Conservation (phyloP, 495 filamentous ascomycete species). For the Penicillium longicatenatum region DNA sequence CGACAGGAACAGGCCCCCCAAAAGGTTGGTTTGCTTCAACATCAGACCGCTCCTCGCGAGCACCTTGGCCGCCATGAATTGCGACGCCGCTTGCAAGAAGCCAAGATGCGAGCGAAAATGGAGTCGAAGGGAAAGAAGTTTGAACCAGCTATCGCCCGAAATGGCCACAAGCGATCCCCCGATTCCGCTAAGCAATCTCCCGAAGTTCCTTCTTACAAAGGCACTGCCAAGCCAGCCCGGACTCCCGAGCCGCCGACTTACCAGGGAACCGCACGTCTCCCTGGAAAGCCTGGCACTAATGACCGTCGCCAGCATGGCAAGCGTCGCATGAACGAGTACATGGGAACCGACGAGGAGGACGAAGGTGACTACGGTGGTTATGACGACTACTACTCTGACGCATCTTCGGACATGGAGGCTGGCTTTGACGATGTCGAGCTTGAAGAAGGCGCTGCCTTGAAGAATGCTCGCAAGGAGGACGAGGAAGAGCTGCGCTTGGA, state of each 20-base stretch:
- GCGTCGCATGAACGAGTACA: conserved; percentile 47
- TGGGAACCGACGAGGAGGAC: conserved; percentile 51
- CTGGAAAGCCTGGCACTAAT: conserved; percentile 25
- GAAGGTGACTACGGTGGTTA: conserved; percentile 51
- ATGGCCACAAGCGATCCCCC: background rate
- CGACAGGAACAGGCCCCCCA: conserved; percentile 39
- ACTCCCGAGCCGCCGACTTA: conserved; percentile 45
- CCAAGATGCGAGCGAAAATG: conserved; percentile 36
- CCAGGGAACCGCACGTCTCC: conserved; percentile 56
- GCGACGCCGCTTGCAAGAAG: conserved; percentile 40
- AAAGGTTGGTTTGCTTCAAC: conserved; percentile 38
- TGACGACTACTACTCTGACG: conserved; percentile 58
- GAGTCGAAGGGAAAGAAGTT: conserved; percentile 29
- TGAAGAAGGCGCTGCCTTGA: conserved; percentile 56
- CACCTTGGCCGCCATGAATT: conserved; percentile 43
- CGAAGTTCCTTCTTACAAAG: conserved; percentile 48
- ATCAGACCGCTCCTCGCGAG: conserved; percentile 41
- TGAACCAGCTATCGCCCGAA: conserved; percentile 2
- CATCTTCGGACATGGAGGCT: conserved; percentile 67
- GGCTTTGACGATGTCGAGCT: conserved; percentile 58
- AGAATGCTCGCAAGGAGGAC: conserved; percentile 58
- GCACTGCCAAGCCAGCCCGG: conserved; percentile 50
- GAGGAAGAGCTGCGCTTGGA: conserved; percentile 57
- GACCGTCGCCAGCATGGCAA: conserved; percentile 41
- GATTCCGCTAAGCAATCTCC: conserved; percentile 7